A percentile compares a stretch with the other conserved stretches of the same genome.
phyloP scores from a whole-genome alignment of 306 rosid genomes.

The Casuarina equisetifolia region DNA sequence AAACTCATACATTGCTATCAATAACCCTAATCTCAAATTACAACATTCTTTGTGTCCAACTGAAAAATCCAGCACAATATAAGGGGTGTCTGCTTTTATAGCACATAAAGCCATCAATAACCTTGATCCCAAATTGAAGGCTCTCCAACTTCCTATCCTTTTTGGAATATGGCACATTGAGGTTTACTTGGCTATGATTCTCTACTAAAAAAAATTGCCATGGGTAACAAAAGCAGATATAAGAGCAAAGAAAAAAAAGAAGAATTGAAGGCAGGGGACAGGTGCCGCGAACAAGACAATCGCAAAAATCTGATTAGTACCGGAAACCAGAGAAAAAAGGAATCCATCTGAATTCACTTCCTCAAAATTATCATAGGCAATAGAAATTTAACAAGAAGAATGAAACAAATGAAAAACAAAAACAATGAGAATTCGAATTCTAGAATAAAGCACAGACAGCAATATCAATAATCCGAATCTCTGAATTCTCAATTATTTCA shows the following conservation, averaged over 20 bases:
- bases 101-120: not conserved
- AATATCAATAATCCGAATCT: not conserved
- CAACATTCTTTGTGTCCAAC: not conserved
- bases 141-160: not conserved
- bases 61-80: too few species aligned
- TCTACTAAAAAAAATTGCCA: conserved; percentile 4
- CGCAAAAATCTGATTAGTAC: not conserved
- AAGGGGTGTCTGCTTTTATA: too few species aligned
- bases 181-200: conserved; percentile 8
- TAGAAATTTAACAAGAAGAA: too few species aligned
- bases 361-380: too few species aligned
- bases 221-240: not conserved
- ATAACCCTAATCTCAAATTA: conserved; percentile 8
- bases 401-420: too few species aligned
- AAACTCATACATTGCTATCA: not conserved
- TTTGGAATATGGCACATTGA: not conserved
- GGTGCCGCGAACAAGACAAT: not conserved
- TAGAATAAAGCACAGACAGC: too few species aligned
- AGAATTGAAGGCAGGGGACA: not conserved
- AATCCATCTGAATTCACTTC: too few species aligned
- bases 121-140: conserved; percentile 6
- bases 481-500: not conserved
- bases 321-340: too few species aligned
- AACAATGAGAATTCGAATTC: too few species aligned
- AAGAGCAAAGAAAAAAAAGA: not conserved